phyloP scores from a whole-genome alignment of 148 eudicot species.

The Rhododendron griersonianum region DNA sequence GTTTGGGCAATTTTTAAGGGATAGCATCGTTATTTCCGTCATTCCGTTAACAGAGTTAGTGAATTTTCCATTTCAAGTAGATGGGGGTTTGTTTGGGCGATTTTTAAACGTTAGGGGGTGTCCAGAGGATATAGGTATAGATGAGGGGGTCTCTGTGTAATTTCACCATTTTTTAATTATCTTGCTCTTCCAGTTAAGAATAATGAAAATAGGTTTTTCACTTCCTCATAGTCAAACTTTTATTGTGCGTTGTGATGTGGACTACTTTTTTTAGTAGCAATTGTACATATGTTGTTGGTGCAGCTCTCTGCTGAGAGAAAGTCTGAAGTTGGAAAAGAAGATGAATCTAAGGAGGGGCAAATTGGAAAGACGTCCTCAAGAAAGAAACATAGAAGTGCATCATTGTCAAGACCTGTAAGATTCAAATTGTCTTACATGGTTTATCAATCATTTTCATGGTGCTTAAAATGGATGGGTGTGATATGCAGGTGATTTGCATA shows the following conservation, averaged over 20 bases:
- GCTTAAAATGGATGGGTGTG: constrained; percentile 10
- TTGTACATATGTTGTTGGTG: constrained; percentile 14
- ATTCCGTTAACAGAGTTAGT: neutral
- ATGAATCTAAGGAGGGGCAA: constrained; percentile 35
- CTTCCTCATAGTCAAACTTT: neutral
- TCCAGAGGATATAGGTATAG: too few species aligned
- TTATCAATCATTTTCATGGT: neutral
- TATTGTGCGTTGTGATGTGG: constrained; percentile 1
- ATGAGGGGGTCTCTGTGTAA: too few species aligned
- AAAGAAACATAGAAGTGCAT: constrained; percentile 52
- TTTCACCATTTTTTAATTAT: neutral
- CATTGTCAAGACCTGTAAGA: constrained; percentile 88
- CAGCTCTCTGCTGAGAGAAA: constrained; percentile 79
- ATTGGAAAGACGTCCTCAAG: constrained; percentile 45
- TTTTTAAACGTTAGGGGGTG: too few species aligned
- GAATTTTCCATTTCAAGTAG: neutral
- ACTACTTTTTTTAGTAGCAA: neutral
- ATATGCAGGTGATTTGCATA: constrained; percentile 86
- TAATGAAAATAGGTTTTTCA: neutral
- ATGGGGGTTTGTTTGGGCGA: too few species aligned
- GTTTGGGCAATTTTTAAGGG: neutral
- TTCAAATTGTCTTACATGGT: constrained; percentile 4
- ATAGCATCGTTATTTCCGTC: neutral
- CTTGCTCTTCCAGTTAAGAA: constrained; percentile 1
- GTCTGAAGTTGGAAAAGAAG: constrained; percentile 48